These are phyloP conservation scores for Xylaria sp. DNA, from an alignment of 2,329 filamentous ascomycete species.

Conservation along the genomic window DNA sequence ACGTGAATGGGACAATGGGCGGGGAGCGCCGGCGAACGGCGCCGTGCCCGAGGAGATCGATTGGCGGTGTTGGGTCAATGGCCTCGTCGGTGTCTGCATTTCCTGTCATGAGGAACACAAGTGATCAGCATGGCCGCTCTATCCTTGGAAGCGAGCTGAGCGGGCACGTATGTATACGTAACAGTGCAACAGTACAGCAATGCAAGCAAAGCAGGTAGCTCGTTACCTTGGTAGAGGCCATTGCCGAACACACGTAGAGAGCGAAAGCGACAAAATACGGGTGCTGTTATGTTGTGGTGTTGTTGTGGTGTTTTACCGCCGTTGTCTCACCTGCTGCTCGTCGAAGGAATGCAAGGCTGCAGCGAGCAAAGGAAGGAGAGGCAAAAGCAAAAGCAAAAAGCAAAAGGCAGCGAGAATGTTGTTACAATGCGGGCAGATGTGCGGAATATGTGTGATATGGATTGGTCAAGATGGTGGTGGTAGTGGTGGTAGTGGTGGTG, in stretches of 20 bases:
- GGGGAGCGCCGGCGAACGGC: slow-evolving; percentile 57
- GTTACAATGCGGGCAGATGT: slow-evolving; percentile 28
- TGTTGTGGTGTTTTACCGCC: slow-evolving; percentile 6
- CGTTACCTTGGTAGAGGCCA: slow-evolving; percentile 66
- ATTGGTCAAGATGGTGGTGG: slow-evolving; percentile 19
- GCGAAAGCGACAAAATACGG: slow-evolving; percentile 30
- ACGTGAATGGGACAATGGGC: slow-evolving; percentile 66
- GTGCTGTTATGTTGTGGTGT: slow-evolving; percentile 15
- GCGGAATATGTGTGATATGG: slow-evolving; percentile 29
- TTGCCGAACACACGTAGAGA: slow-evolving; percentile 46
- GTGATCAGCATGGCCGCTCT: slow-evolving; percentile 43
- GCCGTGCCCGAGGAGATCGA: slow-evolving; percentile 60
- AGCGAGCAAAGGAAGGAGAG: slow-evolving; percentile 20
- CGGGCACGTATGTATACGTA: slow-evolving; percentile 24
- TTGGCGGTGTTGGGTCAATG: slow-evolving; percentile 65
- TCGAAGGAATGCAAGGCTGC: slow-evolving; percentile 24
- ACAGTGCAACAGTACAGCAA: slow-evolving; percentile 32
- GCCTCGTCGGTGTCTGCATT: slow-evolving; percentile 67
- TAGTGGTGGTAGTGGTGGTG: slow-evolving; percentile 14
- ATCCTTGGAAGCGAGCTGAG: slow-evolving; percentile 31
- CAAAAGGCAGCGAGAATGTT: slow-evolving; percentile 29
- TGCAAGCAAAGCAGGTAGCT: slow-evolving; percentile 27
- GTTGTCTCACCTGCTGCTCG: slow-evolving; percentile 32
- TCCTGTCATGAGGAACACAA: slow-evolving; percentile 50
- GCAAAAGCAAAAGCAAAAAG: slow-evolving; percentile 24